These are phyloP conservation scores for Boletus edulis DNA, from an alignment of 768 basidiomycete genomes.

Conservation along the genomic window DNA sequence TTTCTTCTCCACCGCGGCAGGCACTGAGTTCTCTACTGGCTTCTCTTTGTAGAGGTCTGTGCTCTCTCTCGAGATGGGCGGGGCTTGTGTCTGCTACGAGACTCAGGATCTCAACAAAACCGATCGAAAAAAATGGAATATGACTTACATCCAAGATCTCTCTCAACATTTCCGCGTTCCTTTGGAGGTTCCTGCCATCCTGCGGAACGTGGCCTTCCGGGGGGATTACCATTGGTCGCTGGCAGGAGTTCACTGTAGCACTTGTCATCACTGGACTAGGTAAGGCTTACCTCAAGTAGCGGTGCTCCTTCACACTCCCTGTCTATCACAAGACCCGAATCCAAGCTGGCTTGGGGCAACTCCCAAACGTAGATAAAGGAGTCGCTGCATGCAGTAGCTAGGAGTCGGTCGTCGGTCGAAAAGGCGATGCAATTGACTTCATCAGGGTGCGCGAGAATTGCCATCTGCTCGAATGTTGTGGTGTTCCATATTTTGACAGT, in stretches of 20 bases:
- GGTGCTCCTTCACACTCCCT: constrained; percentile 20
- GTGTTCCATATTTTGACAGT: constrained; percentile 32
- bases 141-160: constrained; percentile 18
- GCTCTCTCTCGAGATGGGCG: constrained; percentile 2
- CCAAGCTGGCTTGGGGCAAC: constrained; percentile 25
- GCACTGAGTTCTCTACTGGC: constrained; percentile 1
- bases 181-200: neutral
- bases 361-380: constrained; percentile 32
- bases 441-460: constrained; percentile 19
- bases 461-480: constrained; percentile 24
- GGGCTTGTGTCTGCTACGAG: constrained; percentile 7
- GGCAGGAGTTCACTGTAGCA: constrained; percentile 4
- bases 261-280: neutral
- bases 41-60: constrained; percentile 6
- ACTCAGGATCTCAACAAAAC: constrained; percentile 5
- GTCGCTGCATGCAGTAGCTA: constrained; percentile 33
- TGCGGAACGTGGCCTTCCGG: neutral
- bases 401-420: constrained; percentile 27
- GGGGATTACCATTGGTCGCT: constrained; percentile 11
- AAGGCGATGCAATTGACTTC: constrained; percentile 31
- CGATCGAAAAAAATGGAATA: neutral
- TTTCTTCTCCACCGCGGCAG: constrained; percentile 2
- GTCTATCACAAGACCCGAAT: constrained; percentile 29
- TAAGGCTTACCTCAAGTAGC: constrained; percentile 24
- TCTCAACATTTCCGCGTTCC: constrained; percentile 8